Evolutionary conservation across 371 early-diverging fungal species (phyloP).

Genomic region (Haplosporangium sp.): DNA sequence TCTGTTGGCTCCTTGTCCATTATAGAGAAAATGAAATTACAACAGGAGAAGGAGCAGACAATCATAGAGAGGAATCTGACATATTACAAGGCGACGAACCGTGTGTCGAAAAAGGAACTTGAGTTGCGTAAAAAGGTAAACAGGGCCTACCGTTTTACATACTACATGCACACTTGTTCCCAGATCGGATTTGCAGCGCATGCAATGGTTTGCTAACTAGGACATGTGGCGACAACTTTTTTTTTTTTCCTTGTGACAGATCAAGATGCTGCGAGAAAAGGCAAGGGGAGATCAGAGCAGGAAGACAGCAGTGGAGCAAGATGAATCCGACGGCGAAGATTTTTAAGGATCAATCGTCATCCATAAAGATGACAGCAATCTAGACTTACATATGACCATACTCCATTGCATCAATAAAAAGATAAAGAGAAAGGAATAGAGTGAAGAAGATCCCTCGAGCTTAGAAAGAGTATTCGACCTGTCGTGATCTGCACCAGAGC

Average conservation of each 20-base stretch:
- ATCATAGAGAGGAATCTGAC: conserved; percentile 35
- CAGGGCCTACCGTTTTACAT: too few relatives aligned
- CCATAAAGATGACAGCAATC: too few relatives aligned
- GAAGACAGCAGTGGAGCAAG: conserved; percentile 26
- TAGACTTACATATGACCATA: too few relatives aligned
- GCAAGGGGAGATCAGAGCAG: conserved; percentile 19
- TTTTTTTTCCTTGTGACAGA: conserved; percentile 11
- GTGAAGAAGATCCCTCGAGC: too few relatives aligned
- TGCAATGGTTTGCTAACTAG: too few relatives aligned
- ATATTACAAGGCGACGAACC: conserved; percentile 34
- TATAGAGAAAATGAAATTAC: conserved; percentile 35
- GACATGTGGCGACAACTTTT: neutral
- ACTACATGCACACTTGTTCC: neutral
- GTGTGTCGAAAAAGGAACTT: conserved; percentile 50
- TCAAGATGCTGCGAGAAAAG: conserved; percentile 41
- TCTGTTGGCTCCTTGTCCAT: neutral
- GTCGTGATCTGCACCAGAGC: too few relatives aligned
- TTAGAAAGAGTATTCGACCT: too few relatives aligned
- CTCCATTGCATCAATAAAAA: too few relatives aligned
- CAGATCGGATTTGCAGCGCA: too few relatives aligned
- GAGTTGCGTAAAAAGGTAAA: conserved; percentile 49
- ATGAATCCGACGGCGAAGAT: conserved; percentile 46
- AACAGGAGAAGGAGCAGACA: conserved; percentile 36
- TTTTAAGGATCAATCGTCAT: neutral
- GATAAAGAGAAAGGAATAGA: too few relatives aligned